Evolutionary conservation across 768 basidiomycete species (phyloP), one percentile per base, ranked within the genome.

Genomic region (Leccinum pellstonianum): DNA sequence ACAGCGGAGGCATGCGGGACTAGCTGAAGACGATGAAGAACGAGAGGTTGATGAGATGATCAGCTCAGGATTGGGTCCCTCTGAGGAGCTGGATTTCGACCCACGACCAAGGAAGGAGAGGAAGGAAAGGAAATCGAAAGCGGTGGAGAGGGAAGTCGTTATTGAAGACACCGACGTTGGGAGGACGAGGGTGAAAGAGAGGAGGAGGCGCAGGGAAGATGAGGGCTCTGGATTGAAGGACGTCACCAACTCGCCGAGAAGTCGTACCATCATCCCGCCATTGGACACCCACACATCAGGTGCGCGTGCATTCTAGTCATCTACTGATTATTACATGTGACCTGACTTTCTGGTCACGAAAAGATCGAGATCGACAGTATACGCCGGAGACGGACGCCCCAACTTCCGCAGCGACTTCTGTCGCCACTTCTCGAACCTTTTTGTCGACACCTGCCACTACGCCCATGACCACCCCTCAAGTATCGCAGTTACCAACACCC

Each of bases 11-110:
- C 79, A 80, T 58, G 84, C 84, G 12, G 85, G 79, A 0, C 67
- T 83, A 10, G 84, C 81, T 5, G 83, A 83, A 58, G 77, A 79
- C 27, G 83, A 86, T 38, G 86, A 83, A 56, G 86, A 86, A 62
- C 77, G 73, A 43, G 78, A 75, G 54, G 68, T 70, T n/a, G 70
- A 71, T 19, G 66, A 68, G 61, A 69, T 59, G 43, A 66, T 69
- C 35, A 50, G 15, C 15, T 59, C 62, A 49, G 56, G 65, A 27
- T 58, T 62, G 15, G 57, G 27, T 62, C 29, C 35, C 21, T 48
- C 59, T 31, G 68, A 65, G 4, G 70, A 67, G 46, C 27, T 57
- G 8, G 63, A 71, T 50, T 51, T 56, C 25, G 63, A 61, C 33
- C 38, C 61, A 12, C 64, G 64, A n/a, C 56, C 64, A 15, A 83